These are phyloP conservation scores for Trichoderma erinaceum DNA, from an alignment of 495 filamentous ascomycete species.

Conservation along the genomic window DNA sequence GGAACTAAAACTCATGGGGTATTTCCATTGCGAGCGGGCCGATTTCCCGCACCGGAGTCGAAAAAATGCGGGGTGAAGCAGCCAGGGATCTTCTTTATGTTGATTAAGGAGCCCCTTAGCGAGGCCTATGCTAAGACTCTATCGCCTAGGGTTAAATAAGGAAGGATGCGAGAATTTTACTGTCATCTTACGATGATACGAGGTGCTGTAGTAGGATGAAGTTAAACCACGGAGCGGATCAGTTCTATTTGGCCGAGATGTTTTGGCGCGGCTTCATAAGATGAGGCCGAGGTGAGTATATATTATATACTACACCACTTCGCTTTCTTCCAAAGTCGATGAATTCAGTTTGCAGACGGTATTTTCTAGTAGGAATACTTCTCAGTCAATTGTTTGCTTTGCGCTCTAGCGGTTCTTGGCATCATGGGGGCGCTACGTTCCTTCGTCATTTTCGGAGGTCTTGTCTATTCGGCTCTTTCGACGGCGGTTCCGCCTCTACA, in stretches of 20 bases:
- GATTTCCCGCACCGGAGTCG: background rate
- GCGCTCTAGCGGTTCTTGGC: background rate
- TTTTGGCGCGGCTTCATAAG: background rate
- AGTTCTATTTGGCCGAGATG: background rate
- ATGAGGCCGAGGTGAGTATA: background rate
- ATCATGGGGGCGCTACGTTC: background rate
- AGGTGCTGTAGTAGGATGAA: background rate
- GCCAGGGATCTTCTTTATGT: background rate
- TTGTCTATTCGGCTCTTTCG: background rate
- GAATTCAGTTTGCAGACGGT: no score
- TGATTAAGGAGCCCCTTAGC: background rate
- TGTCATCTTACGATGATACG: background rate
- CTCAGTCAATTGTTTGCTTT: background rate
- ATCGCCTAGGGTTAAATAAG: background rate
- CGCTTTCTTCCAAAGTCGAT: no score
- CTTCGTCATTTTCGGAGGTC: background rate
- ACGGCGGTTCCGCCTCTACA: background rate
- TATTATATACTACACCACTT: no score
- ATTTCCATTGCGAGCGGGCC: background rate
- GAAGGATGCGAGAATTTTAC: background rate
- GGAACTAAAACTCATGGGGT: background rate
- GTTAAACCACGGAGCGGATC: background rate
- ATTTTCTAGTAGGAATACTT: no score
- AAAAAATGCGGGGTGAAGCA: background rate
- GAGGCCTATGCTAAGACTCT: background rate